Conservation (phyloP, 1,284 basidiomycete genomes). For the Tetrapyrgos nigripes region DNA sequence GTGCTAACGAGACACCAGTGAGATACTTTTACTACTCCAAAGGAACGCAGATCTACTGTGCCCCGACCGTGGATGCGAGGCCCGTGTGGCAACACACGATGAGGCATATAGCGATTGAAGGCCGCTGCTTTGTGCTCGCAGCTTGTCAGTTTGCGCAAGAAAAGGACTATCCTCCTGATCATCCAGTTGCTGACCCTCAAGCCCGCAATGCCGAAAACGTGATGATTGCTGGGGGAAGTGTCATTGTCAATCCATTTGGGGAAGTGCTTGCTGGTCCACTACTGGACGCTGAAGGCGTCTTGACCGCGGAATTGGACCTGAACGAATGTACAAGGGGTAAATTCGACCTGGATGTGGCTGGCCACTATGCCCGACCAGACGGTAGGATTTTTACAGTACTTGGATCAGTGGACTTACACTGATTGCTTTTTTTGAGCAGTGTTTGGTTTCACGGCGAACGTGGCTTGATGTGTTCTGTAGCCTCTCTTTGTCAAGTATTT, state of each 20-base stretch:
- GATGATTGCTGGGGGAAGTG: conserved; percentile 74
- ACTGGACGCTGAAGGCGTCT: conserved; percentile 61
- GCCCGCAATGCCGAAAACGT: conserved; percentile 55
- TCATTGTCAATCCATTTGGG: conserved; percentile 74
- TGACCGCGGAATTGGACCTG: conserved; percentile 71
- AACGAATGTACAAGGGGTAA: conserved; percentile 68
- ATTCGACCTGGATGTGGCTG: conserved; percentile 75
- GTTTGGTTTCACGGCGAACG: conserved; percentile 14
- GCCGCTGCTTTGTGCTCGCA: conserved; percentile 76
- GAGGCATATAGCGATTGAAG: conserved; percentile 79
- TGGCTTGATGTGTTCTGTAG: background rate
- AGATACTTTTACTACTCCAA: conserved; percentile 66
- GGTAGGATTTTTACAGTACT: conserved; percentile 42
- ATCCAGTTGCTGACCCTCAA: conserved; percentile 50
- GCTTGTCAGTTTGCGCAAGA: conserved; percentile 70
- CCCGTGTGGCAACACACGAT: conserved; percentile 70
- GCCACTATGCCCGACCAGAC: conserved; percentile 74
- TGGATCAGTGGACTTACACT: background rate
- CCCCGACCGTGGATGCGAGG: conserved; percentile 74
- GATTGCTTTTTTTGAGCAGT: conserved; percentile 5
- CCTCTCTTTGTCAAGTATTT: no score
- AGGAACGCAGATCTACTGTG: conserved; percentile 72
- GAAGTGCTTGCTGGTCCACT: conserved; percentile 74
- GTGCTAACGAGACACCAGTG: conserved; percentile 42
- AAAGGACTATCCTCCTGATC: conserved; percentile 64